These are phyloP conservation scores for Psophocarpus tetragonolobus DNA, from an alignment of 306 rosid species.

Conservation along the genomic window DNA sequence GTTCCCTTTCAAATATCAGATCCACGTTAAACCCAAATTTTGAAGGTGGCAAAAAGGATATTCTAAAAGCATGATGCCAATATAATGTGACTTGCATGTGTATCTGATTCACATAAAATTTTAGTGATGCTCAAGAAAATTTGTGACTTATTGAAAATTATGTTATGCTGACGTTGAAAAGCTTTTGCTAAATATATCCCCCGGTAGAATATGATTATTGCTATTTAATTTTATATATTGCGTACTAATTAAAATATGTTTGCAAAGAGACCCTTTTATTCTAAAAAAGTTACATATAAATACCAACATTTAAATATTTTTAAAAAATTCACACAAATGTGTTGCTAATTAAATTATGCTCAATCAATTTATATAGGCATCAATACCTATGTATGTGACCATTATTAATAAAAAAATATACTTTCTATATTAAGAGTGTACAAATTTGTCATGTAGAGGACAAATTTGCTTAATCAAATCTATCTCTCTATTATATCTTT, in stretches of 20 bases:
- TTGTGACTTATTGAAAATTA: neutral
- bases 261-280: neutral
- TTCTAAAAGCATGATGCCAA: conserved; percentile 18
- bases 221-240: neutral
- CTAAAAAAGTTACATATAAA: too few species aligned
- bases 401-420: too few species aligned
- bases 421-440: too few species aligned
- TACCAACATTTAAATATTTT: too few species aligned
- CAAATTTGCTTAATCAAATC: too few species aligned
- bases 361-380: too few species aligned
- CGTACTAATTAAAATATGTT: neutral
- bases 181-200: neutral
- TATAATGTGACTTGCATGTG: conserved; percentile 13
- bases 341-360: too few species aligned
- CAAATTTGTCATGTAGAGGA: too few species aligned
- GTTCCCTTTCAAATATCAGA: conserved; percentile 23
- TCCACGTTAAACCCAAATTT: neutral
- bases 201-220: neutral
- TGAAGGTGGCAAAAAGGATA: neutral
- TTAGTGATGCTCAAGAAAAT: neutral
- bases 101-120: neutral
- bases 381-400: too few species aligned
- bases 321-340: too few species aligned
- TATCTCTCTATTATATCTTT: too few species aligned
- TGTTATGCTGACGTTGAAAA: neutral